A percentile compares a stretch with the other conserved stretches of the same genome.
Evolutionary conservation across 345 rosid genomes (phyloP).

Genomic region (Pistacia integerrima): DNA sequence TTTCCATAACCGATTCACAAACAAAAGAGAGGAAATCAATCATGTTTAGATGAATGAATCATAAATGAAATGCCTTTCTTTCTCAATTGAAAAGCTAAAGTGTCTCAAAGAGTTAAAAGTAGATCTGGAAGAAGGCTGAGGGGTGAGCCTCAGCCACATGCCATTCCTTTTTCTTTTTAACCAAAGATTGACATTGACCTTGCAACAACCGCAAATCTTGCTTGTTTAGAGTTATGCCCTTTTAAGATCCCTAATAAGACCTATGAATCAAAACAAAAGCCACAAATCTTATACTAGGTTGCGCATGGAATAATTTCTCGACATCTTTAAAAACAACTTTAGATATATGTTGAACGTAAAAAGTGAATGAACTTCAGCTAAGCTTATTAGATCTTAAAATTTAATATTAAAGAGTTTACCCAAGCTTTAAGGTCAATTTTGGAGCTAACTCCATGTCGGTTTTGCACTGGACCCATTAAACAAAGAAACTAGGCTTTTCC

Average conservation of each 20-base stretch:
- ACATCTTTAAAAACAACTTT: neutral
- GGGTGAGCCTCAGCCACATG: neutral
- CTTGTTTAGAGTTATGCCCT: neutral
- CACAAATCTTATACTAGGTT: neutral
- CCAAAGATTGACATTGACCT: slow-evolving; percentile 21
- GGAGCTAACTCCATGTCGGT: too few species aligned
- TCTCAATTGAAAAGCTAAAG: neutral
- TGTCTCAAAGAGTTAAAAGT: neutral
- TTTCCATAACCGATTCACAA: neutral
- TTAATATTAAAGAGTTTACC: too few species aligned
- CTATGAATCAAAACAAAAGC: neutral
- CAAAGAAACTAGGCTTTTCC: too few species aligned
- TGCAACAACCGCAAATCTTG: slow-evolving; percentile 5
- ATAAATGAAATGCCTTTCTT: neutral
- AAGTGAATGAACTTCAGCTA: neutral
- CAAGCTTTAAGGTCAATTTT: too few species aligned
- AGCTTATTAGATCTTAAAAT: too few species aligned
- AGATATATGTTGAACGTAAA: neutral
- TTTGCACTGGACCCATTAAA: too few species aligned
- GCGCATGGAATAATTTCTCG: neutral
- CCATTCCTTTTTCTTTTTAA: slow-evolving; percentile 10
- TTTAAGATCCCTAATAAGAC: neutral
- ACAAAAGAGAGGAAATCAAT: neutral
- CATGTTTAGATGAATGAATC: neutral
- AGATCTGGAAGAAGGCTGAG: neutral